These are phyloP conservation scores for Picea engelmannii DNA, from an alignment of 83 land plant genomes.

Conservation along the genomic window DNA sequence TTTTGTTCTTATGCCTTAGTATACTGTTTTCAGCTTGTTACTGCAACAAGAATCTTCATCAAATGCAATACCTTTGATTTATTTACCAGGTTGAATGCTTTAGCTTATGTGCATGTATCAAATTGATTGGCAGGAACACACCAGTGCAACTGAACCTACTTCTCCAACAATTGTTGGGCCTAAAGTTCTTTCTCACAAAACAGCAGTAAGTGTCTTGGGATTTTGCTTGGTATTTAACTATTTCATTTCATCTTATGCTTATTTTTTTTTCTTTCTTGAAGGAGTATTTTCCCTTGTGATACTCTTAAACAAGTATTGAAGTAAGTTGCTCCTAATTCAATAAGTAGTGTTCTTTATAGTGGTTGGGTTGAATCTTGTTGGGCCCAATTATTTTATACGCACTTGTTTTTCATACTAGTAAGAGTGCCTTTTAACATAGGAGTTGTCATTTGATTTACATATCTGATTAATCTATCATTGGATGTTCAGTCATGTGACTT, in stretches of 20 bases:
- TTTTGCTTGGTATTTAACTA: background rate
- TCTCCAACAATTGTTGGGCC: constrained; percentile 8
- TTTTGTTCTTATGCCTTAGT: background rate
- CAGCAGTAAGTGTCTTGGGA: constrained; percentile 4
- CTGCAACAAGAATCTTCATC: background rate
- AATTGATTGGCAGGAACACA: constrained; percentile 12
- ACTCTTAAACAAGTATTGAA: background rate
- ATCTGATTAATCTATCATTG: background rate
- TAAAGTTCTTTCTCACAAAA: constrained; percentile 15
- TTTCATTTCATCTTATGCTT: background rate
- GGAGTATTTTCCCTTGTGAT: background rate
- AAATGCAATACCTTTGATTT: background rate
- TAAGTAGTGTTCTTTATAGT: too few relatives aligned
- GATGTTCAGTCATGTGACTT: background rate
- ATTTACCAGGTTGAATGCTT: background rate
- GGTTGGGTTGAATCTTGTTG: background rate
- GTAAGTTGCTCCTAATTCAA: background rate
- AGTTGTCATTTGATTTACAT: background rate
- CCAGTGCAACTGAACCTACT: background rate
- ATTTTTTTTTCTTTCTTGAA: too few relatives aligned
- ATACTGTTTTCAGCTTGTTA: background rate
- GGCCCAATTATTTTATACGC: background rate
- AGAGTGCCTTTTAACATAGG: background rate
- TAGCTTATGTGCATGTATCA: background rate
- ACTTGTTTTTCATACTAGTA: background rate